Evolutionary conservation across 2,329 filamentous ascomycete species (phyloP).

Genomic region (Aspergillus japonicus): DNA sequence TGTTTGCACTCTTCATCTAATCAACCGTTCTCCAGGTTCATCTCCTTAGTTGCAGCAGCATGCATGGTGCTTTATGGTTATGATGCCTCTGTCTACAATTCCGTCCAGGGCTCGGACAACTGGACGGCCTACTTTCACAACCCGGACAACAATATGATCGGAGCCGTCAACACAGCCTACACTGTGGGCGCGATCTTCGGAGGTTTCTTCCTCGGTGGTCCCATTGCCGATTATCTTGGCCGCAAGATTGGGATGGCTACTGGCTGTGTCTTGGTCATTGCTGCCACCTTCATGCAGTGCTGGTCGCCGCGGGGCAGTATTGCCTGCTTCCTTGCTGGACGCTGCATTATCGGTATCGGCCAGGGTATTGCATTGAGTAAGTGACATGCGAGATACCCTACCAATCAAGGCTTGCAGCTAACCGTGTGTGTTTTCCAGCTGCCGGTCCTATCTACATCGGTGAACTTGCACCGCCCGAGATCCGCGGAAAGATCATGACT

Average conservation of each 20-base stretch:
- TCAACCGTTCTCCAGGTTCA: constrained; percentile 51
- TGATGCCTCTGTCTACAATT: constrained; percentile 72
- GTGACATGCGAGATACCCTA: constrained; percentile 8
- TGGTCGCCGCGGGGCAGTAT: constrained; percentile 62
- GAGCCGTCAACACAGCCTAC: constrained; percentile 66
- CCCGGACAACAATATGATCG: constrained; percentile 46
- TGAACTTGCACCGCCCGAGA: constrained; percentile 63
- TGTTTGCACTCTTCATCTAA: not conserved
- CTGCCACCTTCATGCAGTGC: constrained; percentile 68
- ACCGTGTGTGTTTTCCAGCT: constrained; percentile 40
- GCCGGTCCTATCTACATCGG: constrained; percentile 70
- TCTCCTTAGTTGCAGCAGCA: constrained; percentile 67
- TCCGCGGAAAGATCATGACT: constrained; percentile 66
- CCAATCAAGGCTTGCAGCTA: not conserved
- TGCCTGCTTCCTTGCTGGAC: constrained; percentile 66
- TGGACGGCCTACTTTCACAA: constrained; percentile 65
- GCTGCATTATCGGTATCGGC: constrained; percentile 67
- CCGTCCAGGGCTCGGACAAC: constrained; percentile 65
- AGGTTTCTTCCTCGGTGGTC: constrained; percentile 68
- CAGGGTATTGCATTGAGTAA: constrained; percentile 65
- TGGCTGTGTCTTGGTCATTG: constrained; percentile 64
- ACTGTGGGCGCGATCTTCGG: constrained; percentile 69
- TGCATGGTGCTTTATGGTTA: constrained; percentile 76
- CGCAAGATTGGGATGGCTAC: constrained; percentile 64
- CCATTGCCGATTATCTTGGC: constrained; percentile 61